Percentiles rank a stretch among this genome's conserved stretches.
phyloP scores from a whole-genome alignment of 2,329 filamentous ascomycete species.

The Diaporthe citriasiana region DNA sequence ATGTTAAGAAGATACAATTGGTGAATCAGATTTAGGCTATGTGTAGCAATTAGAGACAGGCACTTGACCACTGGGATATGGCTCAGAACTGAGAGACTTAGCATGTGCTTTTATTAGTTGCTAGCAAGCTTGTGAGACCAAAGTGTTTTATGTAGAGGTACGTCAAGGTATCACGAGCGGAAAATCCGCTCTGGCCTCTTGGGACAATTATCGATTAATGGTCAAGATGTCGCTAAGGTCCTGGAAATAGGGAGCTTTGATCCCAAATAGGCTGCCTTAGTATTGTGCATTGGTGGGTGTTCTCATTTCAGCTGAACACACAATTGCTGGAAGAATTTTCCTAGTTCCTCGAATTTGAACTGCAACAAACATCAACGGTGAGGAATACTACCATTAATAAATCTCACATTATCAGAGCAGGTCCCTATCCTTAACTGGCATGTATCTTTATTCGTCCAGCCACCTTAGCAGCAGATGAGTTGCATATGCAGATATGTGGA shows the following conservation, averaged over 20 bases:
- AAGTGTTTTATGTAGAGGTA: background rate
- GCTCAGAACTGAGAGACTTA: too few relatives aligned
- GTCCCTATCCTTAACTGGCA: too few relatives aligned
- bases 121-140: background rate
- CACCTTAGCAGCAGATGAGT: too few relatives aligned
- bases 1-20: background rate
- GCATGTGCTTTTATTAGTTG: background rate
- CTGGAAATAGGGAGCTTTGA: too few relatives aligned
- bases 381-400: background rate
- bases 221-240: background rate
- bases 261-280: too few relatives aligned
- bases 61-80: background rate
- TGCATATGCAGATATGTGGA: too few relatives aligned
- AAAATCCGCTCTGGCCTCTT: background rate
- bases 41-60: too few relatives aligned
- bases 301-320: background rate
- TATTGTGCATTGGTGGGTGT: background rate
- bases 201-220: background rate
- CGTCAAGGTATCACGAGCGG: background rate
- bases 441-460: too few relatives aligned
- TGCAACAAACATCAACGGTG: background rate
- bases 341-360: too few relatives aligned
- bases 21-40: background rate
- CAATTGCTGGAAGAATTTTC: background rate
- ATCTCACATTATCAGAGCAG: background rate